These are phyloP conservation scores for Fusarium sp. DNA, from an alignment of 2,329 filamentous ascomycete species.

Conservation along the genomic window DNA sequence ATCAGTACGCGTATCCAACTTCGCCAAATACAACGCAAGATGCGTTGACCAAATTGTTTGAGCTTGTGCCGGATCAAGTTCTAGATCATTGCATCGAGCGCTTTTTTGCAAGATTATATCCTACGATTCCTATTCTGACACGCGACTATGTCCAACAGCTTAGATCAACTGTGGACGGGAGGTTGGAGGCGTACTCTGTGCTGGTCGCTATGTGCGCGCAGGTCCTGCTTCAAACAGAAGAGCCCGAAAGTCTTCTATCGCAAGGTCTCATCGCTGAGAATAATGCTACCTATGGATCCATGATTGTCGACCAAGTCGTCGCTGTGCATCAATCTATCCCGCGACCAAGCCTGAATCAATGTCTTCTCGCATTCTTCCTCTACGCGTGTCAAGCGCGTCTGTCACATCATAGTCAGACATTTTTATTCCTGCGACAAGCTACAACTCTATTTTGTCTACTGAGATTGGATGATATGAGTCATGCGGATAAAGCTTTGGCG, in stretches of 20 bases:
- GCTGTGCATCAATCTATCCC: slow-evolving; percentile 50
- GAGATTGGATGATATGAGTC: slow-evolving; percentile 44
- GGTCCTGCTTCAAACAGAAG: slow-evolving; percentile 56
- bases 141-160: slow-evolving; percentile 51
- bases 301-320: slow-evolving; percentile 53
- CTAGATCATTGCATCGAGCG: slow-evolving; percentile 54
- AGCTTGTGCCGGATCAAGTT: slow-evolving; percentile 49
- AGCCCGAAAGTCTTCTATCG: slow-evolving; percentile 48
- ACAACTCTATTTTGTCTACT: slow-evolving; percentile 55
- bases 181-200: slow-evolving; percentile 51
- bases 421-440: slow-evolving; percentile 57
- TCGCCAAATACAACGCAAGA: not conserved
- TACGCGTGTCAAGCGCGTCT: slow-evolving; percentile 57
- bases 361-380: slow-evolving; percentile 57
- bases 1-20: not conserved
- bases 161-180: slow-evolving; percentile 32
- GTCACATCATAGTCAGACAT: slow-evolving; percentile 57
- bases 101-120: slow-evolving; percentile 55
- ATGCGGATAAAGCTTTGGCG: slow-evolving; percentile 43
- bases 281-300: slow-evolving; percentile 52
- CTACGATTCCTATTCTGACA: slow-evolving; percentile 58
- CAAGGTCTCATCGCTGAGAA: slow-evolving; percentile 50
- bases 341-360: slow-evolving; percentile 52
- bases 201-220: slow-evolving; percentile 55
- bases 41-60: slow-evolving; percentile 46